Conservation (phyloP, 2,329 filamentous ascomycete species). For the Aspergillus puulaauensis region DNA sequence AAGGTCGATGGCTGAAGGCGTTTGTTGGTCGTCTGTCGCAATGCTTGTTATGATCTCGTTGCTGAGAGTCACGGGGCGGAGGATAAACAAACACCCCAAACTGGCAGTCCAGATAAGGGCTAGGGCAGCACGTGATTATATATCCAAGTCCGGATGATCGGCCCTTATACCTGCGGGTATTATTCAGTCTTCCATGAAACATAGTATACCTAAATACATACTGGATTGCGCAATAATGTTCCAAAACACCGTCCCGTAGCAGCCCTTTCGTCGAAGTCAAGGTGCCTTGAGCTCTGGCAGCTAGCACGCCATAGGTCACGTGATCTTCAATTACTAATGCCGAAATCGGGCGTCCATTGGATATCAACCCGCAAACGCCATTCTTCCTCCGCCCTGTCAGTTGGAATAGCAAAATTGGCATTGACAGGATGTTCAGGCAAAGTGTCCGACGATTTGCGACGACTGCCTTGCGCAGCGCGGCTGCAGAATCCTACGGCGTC, state of each 20-base stretch:
- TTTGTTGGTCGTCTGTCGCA: neutral
- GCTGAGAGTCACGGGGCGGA: conserved; percentile 23
- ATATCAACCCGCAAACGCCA: neutral
- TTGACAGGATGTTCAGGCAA: conserved; percentile 64
- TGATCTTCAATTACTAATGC: conserved; percentile 19
- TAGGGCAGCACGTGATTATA: conserved; percentile 26
- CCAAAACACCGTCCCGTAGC: neutral
- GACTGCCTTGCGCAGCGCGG: conserved; percentile 54
- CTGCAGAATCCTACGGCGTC: conserved; percentile 57
- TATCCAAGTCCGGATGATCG: too few species aligned
- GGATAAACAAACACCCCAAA: conserved; percentile 43
- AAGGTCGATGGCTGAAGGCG: neutral
- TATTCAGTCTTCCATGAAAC: neutral
- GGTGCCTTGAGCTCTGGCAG: neutral
- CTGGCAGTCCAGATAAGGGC: conserved; percentile 37
- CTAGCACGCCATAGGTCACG: conserved; percentile 1
- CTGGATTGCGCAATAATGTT: neutral
- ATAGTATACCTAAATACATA: neutral
- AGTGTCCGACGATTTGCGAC: conserved; percentile 67
- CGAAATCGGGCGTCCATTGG: conserved; percentile 21
- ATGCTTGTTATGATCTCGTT: conserved; percentile 11
- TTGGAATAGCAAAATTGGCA: conserved; percentile 1
- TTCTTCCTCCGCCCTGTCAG: conserved; percentile 5
- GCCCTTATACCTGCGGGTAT: neutral
- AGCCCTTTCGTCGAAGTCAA: neutral